Conservation (phyloP, 164 flowering plant genomes). For the Dillenia suffruticosa region DNA sequence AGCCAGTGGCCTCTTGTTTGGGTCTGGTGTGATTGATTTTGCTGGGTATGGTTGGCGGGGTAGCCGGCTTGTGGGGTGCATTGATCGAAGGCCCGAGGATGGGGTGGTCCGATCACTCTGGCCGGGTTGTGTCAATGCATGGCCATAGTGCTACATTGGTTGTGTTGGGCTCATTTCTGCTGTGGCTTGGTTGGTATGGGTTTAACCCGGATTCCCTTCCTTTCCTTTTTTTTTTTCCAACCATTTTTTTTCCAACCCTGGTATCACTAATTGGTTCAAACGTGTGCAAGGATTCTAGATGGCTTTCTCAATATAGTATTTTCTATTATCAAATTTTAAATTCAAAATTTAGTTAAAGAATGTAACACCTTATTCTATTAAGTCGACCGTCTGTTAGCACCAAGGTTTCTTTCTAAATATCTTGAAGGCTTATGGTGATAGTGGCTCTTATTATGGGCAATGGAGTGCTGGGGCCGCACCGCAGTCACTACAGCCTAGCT, state of each 20-base stretch:
- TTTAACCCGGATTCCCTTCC: conserved; percentile 19
- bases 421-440: conserved; percentile 12
- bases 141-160: conserved; percentile 15
- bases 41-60: conserved; percentile 20
- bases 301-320: no score
- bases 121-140: conserved; percentile 1
- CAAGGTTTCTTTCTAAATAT: conserved; percentile 13
- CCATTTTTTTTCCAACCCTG: no score
- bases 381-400: no score
- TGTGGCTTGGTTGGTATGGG: conserved; percentile 22
- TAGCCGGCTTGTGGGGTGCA: conserved; percentile 19
- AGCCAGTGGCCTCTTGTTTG: conserved; percentile 6
- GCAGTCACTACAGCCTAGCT: conserved; percentile 17
- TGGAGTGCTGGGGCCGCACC: conserved; percentile 21
- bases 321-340: no score
- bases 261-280: no score
- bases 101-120: conserved; percentile 11
- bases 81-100: conserved; percentile 18
- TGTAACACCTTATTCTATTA: no score
- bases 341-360: no score
- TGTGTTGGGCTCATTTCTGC: conserved; percentile 11
- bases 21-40: conserved; percentile 18
- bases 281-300: no score
- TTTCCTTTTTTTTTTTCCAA: no score
- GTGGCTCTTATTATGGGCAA: conserved; percentile 17